phyloP scores from a whole-genome alignment of 2,329 filamentous ascomycete species.

The Fusarium sp. region DNA sequence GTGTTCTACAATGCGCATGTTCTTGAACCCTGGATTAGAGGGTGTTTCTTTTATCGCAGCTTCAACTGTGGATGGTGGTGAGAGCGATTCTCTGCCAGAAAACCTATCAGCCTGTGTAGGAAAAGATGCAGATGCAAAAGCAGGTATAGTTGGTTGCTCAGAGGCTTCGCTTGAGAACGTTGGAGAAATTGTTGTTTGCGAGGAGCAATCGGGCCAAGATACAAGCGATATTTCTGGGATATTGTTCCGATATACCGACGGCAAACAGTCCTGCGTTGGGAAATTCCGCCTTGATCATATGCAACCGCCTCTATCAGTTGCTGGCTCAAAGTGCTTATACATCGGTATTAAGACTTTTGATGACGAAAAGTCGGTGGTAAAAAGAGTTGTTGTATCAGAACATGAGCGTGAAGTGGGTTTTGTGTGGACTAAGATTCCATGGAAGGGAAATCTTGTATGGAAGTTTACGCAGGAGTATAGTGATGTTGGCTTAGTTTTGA shows the following conservation, averaged over 20 bases:
- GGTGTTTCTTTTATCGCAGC: conserved; percentile 18
- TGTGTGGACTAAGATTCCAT: not conserved
- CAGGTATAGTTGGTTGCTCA: not conserved
- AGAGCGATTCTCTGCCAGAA: not conserved
- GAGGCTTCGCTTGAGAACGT: conserved; percentile 2
- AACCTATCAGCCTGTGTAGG: not conserved
- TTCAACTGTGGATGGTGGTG: conserved; percentile 1
- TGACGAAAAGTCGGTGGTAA: not conserved
- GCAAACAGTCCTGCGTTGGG: conserved; percentile 12
- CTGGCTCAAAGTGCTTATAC: not conserved
- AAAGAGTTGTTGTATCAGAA: not conserved
- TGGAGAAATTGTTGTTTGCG: not conserved
- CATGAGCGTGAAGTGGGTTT: not conserved
- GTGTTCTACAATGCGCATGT: not conserved
- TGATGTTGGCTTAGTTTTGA: not conserved
- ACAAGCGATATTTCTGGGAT: conserved; percentile 1
- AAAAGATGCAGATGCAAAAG: not conserved
- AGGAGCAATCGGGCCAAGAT: not conserved
- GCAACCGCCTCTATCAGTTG: not conserved
- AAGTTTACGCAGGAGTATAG: not conserved
- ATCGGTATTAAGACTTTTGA: not conserved
- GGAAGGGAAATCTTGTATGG: not conserved
- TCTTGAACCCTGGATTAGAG: conserved; percentile 1
- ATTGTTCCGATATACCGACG: conserved; percentile 3
- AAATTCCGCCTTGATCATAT: conserved; percentile 15